Evolutionary conservation across 208 protist species (phyloP).

Genomic region (Wallacemonas rigidus): DNA sequence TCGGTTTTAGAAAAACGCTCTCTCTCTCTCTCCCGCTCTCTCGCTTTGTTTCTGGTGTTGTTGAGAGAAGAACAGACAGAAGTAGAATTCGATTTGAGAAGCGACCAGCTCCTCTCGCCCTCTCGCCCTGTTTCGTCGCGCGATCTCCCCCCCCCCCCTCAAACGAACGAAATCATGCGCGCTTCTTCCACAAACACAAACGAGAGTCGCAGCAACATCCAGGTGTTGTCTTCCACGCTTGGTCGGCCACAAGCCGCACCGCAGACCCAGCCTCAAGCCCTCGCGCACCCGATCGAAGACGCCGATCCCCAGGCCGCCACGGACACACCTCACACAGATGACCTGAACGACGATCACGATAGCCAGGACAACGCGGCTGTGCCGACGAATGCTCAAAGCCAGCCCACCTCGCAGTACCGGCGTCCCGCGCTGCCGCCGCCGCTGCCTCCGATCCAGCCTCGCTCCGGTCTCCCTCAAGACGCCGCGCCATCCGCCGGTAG

Average conservation of each 20-base stretch:
- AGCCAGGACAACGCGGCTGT: constrained; percentile 15
- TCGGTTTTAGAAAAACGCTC: not conserved
- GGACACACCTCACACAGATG: constrained; percentile 5
- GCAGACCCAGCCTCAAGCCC: constrained; percentile 8
- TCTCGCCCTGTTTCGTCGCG: too few relatives aligned
- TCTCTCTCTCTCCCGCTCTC: not conserved
- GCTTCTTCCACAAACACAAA: constrained; percentile 14
- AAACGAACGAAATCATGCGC: constrained; percentile 18
- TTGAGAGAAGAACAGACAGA: too few relatives aligned
- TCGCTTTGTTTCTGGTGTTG: not conserved
- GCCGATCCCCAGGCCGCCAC: constrained; percentile 4
- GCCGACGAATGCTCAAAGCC: constrained; percentile 22
- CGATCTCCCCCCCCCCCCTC: too few relatives aligned
- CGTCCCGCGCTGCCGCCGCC: constrained; percentile 35
- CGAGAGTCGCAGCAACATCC: constrained; percentile 10
- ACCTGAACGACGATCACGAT: constrained; percentile 9
- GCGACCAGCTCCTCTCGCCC: too few relatives aligned
- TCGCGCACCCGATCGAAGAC: constrained; percentile 20
- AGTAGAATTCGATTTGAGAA: too few relatives aligned
- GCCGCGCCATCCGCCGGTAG: not conserved
- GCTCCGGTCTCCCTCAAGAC: not conserved
- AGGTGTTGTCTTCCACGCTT: constrained; percentile 13
- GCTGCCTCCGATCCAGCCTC: constrained; percentile 22
- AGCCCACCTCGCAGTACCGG: constrained; percentile 20
- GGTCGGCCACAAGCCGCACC: constrained; percentile 10